phyloP scores from a whole-genome alignment of 306 rosid species.

The Phaseolus lunatus region DNA sequence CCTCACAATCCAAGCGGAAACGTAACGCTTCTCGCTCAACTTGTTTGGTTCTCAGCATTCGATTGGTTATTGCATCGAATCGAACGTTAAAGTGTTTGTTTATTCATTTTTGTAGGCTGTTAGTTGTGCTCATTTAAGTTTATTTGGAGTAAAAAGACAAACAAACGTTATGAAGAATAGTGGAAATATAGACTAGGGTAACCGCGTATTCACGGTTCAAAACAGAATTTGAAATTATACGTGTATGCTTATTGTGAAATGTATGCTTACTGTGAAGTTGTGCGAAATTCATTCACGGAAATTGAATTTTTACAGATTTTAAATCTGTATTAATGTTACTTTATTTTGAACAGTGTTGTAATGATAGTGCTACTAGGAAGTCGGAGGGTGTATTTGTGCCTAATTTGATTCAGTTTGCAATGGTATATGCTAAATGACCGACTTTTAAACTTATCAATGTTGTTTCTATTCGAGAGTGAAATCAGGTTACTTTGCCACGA shows the following conservation, averaged over 20 bases:
- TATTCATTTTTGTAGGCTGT: conserved; percentile 13
- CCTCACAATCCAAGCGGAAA: conserved; percentile 70
- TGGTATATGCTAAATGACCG: not conserved
- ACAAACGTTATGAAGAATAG: not conserved
- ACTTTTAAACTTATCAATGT: not conserved
- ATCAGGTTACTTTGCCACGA: not conserved
- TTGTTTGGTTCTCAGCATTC: not conserved
- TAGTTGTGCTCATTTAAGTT: not conserved
- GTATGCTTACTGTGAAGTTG: not conserved
- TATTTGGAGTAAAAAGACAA: not conserved
- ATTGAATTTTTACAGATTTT: not conserved
- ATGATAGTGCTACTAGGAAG: conserved; percentile 15
- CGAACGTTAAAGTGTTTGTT: conserved; percentile 12
- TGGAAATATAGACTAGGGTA: not conserved
- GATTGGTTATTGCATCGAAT: conserved; percentile 33
- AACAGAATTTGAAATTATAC: conserved; percentile 9
- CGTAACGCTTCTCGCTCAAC: conserved; percentile 53
- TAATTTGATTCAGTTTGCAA: conserved; percentile 36
- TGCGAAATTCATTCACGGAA: not conserved
- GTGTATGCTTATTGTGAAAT: not conserved
- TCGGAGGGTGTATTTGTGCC: conserved; percentile 1
- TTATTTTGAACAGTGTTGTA: not conserved
- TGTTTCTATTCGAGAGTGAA: conserved; percentile 23
- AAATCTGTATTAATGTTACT: conserved; percentile 1
- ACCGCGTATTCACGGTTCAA: not conserved